phyloP scores from a whole-genome alignment of 176 grass and related monocot genomes.

The Zea mays region Zm-B73-REFERENCE-NAM-5.0 NC_050097.1:62351501-62352000 shows the following conservation, averaged over 20 bases:
- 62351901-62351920: not conserved
- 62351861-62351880: not conserved
- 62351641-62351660: conserved; percentile 73
- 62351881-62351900: not conserved
- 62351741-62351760: conserved; percentile 8
- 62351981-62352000: not conserved
- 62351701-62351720: not conserved
- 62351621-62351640: conserved; percentile 87
- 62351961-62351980: not conserved
- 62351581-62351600: conserved; percentile 87
- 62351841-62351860: not conserved
- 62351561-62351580: conserved; percentile 93
- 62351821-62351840: not conserved
- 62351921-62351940: not conserved
- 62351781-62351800: not conserved
- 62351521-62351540: conserved; percentile 33
- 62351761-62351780: conserved; percentile 11
- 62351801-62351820: not conserved
- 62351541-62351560: conserved; percentile 83
- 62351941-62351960: not conserved
- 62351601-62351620: conserved; percentile 90
- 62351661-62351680: conserved; percentile 3
- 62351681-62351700: not conserved
- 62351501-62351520: not conserved
- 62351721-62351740: not conserved